phyloP scores from a whole-genome alignment of 768 basidiomycete species.

The Tricholoma sp. region DNA sequence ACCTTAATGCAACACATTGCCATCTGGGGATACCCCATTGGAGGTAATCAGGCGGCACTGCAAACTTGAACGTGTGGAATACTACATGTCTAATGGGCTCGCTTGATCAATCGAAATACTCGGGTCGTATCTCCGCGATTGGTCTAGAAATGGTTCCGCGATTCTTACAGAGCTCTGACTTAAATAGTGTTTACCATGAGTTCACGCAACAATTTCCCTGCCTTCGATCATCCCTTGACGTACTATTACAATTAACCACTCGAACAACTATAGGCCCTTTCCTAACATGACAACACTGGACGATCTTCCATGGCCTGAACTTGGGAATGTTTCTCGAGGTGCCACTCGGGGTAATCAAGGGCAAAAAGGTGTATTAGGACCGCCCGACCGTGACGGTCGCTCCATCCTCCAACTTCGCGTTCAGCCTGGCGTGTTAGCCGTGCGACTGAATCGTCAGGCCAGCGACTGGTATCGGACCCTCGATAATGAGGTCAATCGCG shows the following conservation, averaged over 20 bases:
- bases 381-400: constrained; percentile 71
- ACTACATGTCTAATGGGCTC: not conserved
- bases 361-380: constrained; percentile 72
- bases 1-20: not conserved
- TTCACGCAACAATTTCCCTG: constrained; percentile 11
- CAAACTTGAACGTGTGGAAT: not conserved
- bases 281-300: constrained; percentile 51
- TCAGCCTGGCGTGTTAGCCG: constrained; percentile 77
- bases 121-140: not conserved
- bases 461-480: constrained; percentile 82
- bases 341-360: constrained; percentile 84
- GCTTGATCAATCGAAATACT: constrained; percentile 1
- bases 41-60: not conserved
- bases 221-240: constrained; percentile 15
- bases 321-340: constrained; percentile 79
- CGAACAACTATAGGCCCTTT: constrained; percentile 14
- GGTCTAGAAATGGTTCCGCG: not conserved
- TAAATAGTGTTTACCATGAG: constrained; percentile 1
- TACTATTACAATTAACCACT: constrained; percentile 12
- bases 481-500: constrained; percentile 73
- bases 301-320: constrained; percentile 83
- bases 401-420: constrained; percentile 75
- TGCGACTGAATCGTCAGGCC: constrained; percentile 65
- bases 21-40: not conserved
- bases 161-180: not conserved